Conservation (phyloP, 495 filamentous ascomycete genomes). For the Penicillium parvum region DNA sequence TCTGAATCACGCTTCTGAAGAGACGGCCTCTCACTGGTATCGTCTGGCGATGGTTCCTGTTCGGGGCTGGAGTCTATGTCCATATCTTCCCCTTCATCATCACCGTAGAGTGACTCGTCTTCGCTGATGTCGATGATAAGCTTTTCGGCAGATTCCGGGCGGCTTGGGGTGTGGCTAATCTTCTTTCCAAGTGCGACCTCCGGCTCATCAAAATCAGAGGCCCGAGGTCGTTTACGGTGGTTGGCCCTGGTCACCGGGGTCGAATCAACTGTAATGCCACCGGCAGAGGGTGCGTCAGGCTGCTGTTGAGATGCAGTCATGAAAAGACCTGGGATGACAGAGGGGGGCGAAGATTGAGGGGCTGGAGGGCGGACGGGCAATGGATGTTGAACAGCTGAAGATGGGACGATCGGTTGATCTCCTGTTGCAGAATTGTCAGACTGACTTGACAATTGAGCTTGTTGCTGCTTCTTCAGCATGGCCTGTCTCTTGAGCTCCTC, state of each 20-base stretch:
- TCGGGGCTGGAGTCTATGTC: conserved; percentile 25
- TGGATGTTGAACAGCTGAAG: conserved; percentile 34
- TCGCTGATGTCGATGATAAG: conserved; percentile 75
- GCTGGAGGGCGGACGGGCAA: conserved; percentile 42
- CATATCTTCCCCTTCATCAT: conserved; percentile 38
- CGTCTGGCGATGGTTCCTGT: conserved; percentile 1
- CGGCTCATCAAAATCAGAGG: conserved; percentile 68
- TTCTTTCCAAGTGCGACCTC: conserved; percentile 52
- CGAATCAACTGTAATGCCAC: conserved; percentile 18
- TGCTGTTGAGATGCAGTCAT: conserved; percentile 33
- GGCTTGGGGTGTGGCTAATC: conserved; percentile 43
- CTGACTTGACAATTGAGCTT: conserved; percentile 1
- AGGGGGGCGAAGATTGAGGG: conserved; percentile 21
- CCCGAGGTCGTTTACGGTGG: conserved; percentile 75
- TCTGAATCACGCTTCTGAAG: conserved; percentile 8
- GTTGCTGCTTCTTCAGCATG: conserved; percentile 31
- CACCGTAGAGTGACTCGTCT: conserved; percentile 50
- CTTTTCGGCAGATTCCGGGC: conserved; percentile 19
- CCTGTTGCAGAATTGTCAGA: conserved; percentile 1
- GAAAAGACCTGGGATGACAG: conserved; percentile 51
- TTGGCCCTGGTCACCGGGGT: conserved; percentile 25
- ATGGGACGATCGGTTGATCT: too few relatives aligned
- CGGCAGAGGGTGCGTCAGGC: too few relatives aligned
- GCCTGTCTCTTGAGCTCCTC: conserved; percentile 47
- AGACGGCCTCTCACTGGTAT: conserved; percentile 1